Conservation (phyloP, 2,329 filamentous ascomycete species). For the Monosporascus sp. region DNA sequence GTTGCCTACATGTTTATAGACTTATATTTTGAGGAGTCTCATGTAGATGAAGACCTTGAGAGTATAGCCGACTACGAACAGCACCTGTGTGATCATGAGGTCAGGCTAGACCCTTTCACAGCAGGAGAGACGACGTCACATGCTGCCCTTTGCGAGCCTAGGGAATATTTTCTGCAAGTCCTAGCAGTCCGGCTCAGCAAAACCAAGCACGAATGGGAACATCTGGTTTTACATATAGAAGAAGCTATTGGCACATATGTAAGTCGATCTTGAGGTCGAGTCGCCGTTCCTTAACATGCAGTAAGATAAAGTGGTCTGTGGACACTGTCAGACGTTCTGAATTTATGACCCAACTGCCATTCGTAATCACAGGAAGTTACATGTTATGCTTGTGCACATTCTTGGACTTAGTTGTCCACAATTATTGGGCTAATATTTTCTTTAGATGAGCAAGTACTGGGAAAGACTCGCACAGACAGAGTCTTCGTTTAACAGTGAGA, state of each 20-base stretch:
- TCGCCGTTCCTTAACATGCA: no score
- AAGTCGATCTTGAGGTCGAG: neutral
- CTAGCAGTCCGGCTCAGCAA: neutral
- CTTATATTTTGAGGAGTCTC: slow-evolving; percentile 3
- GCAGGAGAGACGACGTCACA: slow-evolving; percentile 1
- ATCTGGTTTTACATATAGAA: neutral
- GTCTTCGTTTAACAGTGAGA: neutral
- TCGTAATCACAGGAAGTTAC: neutral
- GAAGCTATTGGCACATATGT: slow-evolving; percentile 4
- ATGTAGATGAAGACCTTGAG: slow-evolving; percentile 1
- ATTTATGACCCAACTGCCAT: neutral
- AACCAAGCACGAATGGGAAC: slow-evolving; percentile 3
- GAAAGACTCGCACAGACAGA: neutral
- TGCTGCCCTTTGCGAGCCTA: neutral
- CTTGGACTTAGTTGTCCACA: neutral
- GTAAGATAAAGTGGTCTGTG: no score
- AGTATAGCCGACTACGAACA: slow-evolving; percentile 4
- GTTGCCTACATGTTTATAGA: slow-evolving; percentile 6
- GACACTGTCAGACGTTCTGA: no score
- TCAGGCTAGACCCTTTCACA: slow-evolving; percentile 3
- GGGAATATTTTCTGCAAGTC: slow-evolving; percentile 6
- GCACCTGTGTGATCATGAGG: neutral
- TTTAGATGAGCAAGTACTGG: neutral
- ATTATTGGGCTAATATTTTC: neutral
- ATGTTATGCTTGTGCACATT: neutral